phyloP scores from a whole-genome alignment of 495 filamentous ascomycete genomes.

The Penicillium dipodomyicola region DNA sequence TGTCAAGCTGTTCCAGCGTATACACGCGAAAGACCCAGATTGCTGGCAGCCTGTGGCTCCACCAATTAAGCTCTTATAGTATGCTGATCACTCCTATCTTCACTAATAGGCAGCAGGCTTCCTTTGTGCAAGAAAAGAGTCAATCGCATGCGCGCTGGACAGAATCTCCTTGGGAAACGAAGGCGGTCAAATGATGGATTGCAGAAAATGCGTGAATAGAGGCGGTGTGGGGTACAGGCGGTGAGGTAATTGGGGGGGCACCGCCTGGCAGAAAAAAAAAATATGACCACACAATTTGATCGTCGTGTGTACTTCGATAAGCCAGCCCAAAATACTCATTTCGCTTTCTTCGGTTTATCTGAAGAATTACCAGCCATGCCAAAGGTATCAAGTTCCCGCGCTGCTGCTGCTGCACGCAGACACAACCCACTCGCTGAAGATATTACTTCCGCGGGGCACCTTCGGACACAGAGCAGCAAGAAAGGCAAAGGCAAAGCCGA shows the following conservation, averaged over 20 bases:
- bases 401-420: constrained; percentile 44
- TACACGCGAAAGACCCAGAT: not conserved
- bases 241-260: constrained; percentile 16
- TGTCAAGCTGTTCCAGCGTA: not conserved
- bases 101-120: not conserved
- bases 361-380: constrained; percentile 35
- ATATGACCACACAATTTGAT: constrained; percentile 41
- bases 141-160: not conserved
- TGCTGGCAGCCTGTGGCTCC: not conserved
- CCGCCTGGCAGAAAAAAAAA: constrained; percentile 37
- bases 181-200: constrained; percentile 6
- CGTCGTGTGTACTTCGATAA: constrained; percentile 13
- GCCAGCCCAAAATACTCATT: constrained; percentile 7
- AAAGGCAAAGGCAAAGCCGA: constrained; percentile 55
- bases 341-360: not conserved
- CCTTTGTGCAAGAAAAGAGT: not conserved
- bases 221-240: constrained; percentile 29
- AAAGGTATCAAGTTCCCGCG: constrained; percentile 42
- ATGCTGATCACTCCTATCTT: not conserved
- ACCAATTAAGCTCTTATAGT: not conserved
- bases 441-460: constrained; percentile 60
- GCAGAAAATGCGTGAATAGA: constrained; percentile 22
- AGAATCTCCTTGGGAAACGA: not conserved
- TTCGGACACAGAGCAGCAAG: constrained; percentile 53
- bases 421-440: constrained; percentile 76